Conservation (phyloP, 192 early-diverging fungal genomes). For the Podila clonocystis region DNA sequence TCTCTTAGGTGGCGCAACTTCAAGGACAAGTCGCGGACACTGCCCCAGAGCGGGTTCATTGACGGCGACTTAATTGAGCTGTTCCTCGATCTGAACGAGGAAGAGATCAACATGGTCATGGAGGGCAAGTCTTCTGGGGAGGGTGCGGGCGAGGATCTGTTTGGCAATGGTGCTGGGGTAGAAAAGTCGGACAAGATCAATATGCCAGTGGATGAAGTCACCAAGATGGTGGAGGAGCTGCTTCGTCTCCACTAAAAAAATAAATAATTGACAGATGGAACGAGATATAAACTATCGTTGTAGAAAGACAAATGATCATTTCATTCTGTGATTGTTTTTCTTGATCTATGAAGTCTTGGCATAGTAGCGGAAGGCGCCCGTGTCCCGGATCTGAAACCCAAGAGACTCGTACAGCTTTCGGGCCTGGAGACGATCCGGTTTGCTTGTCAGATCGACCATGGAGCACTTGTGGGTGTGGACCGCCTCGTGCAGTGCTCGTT, state of each 20-base stretch:
- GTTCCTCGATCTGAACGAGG: slow-evolving; percentile 75
- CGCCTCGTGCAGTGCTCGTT: slow-evolving; percentile 33
- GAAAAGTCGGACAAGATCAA: slow-evolving; percentile 41
- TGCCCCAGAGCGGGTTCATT: slow-evolving; percentile 68
- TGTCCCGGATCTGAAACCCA: slow-evolving; percentile 55
- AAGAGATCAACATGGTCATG: slow-evolving; percentile 53
- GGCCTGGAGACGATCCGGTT: slow-evolving; percentile 57
- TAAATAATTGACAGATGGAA: too few relatives aligned
- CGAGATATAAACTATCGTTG: too few relatives aligned
- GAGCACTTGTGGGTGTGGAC: slow-evolving; percentile 18
- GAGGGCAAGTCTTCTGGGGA: slow-evolving; percentile 23
- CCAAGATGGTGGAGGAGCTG: slow-evolving; percentile 68
- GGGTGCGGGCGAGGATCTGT: neutral
- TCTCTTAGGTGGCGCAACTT: slow-evolving; percentile 70
- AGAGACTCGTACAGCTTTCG: slow-evolving; percentile 56
- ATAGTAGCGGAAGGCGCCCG: slow-evolving; percentile 54
- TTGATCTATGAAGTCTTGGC: neutral
- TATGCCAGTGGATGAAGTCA: slow-evolving; percentile 58
- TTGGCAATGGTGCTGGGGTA: neutral
- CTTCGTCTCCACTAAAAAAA: slow-evolving; percentile 58
- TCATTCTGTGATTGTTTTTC: neutral
- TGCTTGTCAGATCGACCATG: slow-evolving; percentile 58
- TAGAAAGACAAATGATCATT: too few relatives aligned
- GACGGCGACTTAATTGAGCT: slow-evolving; percentile 95
- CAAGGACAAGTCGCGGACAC: slow-evolving; percentile 58